Evolutionary conservation across 345 rosid species (phyloP), one percentile per base, ranked within the genome.

Genomic region (Microcos paniculata): DNA sequence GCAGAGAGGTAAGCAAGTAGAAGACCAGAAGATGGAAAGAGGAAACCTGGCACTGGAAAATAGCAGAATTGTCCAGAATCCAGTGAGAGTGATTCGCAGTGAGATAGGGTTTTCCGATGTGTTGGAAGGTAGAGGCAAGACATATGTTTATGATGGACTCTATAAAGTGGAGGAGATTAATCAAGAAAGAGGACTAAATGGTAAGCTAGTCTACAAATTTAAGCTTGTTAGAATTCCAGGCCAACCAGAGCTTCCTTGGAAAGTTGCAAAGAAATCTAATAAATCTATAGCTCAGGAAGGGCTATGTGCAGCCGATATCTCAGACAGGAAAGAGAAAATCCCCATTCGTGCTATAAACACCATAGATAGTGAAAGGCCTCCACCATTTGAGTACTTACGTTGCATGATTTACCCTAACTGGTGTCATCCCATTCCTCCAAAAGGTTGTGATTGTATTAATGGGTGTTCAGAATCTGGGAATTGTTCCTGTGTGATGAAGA

Each of bases 231-330:
- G 91, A 69, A 76, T 87, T 52, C 87, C 87, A 0, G 94, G 90
- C 79, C 98, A 96, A 78, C 88, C 94, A 0, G 93, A 93, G 83
- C 92, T 95, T 55, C 85, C 98, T 52, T 91, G 94, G 96, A 89
- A 88, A 84, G 86, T 85, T 62, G 88, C 93, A 64, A 91, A 83
- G 83, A 88, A 85, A 74, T 83, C 91, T 9, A 83, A 78, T 70
- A 91, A 80, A 46, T 74, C 62, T 21, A 72, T 84, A 72, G 80
- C 59, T 12, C 84, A 93, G 0, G 90, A 89, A 76, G 94, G 98
- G 75, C 76, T 91, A 6, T 90, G 94, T 26, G 80, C 75, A 14
- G 76, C 28, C 59, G 97, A 95, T 77, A 89, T 93, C 42, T 86
- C 96, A 14, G 80, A 81, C 76, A 94, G 97, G 78, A 86, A 80